A percentile compares a stretch with the other conserved stretches of the same genome.
Evolutionary conservation across 2,329 filamentous ascomycete genomes (phyloP).

Genomic region (Didymella lethalis): DNA sequence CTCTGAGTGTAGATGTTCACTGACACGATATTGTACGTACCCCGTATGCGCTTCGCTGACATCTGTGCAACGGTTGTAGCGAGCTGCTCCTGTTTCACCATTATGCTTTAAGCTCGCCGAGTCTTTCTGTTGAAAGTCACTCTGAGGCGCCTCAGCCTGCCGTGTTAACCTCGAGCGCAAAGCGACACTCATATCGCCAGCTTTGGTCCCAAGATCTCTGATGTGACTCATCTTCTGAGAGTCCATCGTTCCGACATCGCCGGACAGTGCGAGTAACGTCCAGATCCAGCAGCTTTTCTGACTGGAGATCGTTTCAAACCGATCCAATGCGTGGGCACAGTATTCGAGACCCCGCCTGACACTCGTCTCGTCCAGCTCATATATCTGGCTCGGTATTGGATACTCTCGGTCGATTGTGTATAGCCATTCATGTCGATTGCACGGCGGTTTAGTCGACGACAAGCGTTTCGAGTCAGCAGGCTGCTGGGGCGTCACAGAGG

Average conservation of each 20-base stretch:
- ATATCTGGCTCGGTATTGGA: conserved; percentile 61
- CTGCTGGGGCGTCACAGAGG: conserved; percentile 56
- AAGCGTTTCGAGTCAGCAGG: conserved; percentile 16
- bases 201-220: conserved; percentile 80
- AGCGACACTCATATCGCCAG: conserved; percentile 65
- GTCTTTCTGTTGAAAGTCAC: neutral
- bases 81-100: neutral
- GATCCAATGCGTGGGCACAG: conserved; percentile 68
- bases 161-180: conserved; percentile 22
- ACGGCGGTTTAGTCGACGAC: conserved; percentile 35
- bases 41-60: neutral
- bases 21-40: conserved; percentile 2
- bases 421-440: conserved; percentile 47
- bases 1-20: neutral
- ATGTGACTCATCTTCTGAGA: conserved; percentile 78
- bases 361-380: conserved; percentile 67
- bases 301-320: conserved; percentile 66
- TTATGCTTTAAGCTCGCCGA: neutral
- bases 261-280: conserved; percentile 78
- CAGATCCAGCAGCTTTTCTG: conserved; percentile 84
- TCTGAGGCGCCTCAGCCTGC: conserved; percentile 6
- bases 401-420: conserved; percentile 37
- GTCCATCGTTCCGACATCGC: conserved; percentile 76
- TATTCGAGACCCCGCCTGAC: conserved; percentile 71
- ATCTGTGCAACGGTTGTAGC: neutral